These are phyloP conservation scores for Colletotrichum musae DNA, from an alignment of 2,329 filamentous ascomycete species.

Conservation along the genomic window DNA sequence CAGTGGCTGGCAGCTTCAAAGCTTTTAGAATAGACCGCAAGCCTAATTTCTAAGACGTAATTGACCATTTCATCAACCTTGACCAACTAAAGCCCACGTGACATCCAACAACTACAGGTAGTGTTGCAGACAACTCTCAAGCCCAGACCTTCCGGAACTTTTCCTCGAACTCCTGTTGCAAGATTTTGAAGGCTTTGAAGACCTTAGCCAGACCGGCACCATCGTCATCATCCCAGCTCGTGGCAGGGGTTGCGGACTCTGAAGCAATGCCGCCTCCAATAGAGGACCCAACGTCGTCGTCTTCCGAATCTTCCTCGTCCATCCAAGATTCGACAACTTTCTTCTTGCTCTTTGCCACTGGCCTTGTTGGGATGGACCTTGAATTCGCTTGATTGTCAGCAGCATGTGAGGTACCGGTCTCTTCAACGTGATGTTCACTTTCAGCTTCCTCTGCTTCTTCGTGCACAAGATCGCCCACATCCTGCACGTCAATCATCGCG, in stretches of 20 bases:
- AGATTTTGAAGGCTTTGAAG: slow-evolving; percentile 68
- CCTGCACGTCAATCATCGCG: slow-evolving; percentile 60
- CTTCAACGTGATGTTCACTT: neutral
- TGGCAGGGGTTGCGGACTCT: neutral
- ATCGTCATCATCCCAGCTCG: slow-evolving; percentile 48
- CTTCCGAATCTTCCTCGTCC: slow-evolving; percentile 50
- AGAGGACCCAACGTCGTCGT: slow-evolving; percentile 45
- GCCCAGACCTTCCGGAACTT: slow-evolving; percentile 76
- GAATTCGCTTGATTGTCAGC: neutral
- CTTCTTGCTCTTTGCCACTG: slow-evolving; percentile 47
- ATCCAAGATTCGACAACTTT: slow-evolving; percentile 63
- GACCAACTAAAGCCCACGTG: neutral
- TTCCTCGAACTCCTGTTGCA: slow-evolving; percentile 73
- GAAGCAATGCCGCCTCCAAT: neutral
- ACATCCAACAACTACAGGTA: no score
- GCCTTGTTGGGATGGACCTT: no score
- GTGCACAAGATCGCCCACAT: slow-evolving; percentile 51
- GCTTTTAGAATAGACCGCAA: no score
- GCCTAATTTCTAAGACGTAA: neutral
- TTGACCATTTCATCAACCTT: neutral
- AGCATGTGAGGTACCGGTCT: neutral
- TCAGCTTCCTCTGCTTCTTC: slow-evolving; percentile 54
- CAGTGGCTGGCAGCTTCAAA: no score
- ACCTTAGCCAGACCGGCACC: slow-evolving; percentile 68
- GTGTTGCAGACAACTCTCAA: slow-evolving; percentile 48